Base-by-base conservation (phyloP, 345 rosid genomes). In the Pseudoturritis turrita region DNA sequence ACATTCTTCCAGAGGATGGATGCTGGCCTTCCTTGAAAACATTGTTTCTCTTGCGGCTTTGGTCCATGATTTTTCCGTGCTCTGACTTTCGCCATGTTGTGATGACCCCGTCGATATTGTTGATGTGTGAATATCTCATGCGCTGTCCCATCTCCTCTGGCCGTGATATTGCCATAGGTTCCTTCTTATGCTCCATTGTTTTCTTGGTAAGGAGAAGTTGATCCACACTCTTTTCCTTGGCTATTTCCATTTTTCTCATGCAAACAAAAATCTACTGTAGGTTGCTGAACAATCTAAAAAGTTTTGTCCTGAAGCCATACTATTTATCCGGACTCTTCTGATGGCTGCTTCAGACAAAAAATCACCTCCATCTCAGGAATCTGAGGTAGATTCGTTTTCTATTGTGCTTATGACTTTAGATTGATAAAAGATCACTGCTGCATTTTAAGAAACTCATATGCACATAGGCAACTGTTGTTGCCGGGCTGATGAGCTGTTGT, bases 41-140 rank as follows among this genome's bases (percentile, higher is more conserved):
- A 13, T 62, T 95, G 77, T 85, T 82, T 74, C 88, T 95, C 60
- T 80, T 95, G 84, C 83, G 89, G 83, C 79, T 95, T 63, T 91
- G 99, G 99, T 91, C 96, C 29, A 81, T 88, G 90, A 78, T 89
- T 77, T 95, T 95, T 72, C 98, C 98, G 4, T 86, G 98, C 81
- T 95, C 99, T 1, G 99, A 95, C 80, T 95, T 84, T 37, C 96
- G 96, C 22, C 99, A 91, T 71, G 90, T 68, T 58, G 99, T 95
- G 76, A 91, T 87, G 90, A 91, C 98, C 25, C 99, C 96, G 1
- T 89, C 88, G 29, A 71, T 87, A 72, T 57, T 89, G 70, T 79
- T 89, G 83, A 91, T 91, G 91, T 84, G 94, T 75, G 99, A 95
- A 85, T 91, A 91, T 85, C 85, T 95, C 76, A 87, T 86, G 94